These are phyloP conservation scores for Mycena capillaripes DNA, from an alignment of 768 basidiomycete species.

Conservation along the genomic window DNA sequence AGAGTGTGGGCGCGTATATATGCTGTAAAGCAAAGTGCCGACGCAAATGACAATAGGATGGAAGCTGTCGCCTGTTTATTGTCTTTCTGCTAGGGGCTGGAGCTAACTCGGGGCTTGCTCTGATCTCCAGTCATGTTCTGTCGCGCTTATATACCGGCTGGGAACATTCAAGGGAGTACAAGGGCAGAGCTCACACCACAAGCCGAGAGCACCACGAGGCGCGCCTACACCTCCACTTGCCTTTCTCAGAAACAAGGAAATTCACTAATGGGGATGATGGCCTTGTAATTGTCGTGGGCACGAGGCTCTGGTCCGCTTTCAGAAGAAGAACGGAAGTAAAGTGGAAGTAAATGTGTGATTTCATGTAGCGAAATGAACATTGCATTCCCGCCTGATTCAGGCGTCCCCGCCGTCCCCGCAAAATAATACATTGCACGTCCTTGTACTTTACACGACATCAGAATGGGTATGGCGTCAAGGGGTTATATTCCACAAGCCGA, in stretches of 20 bases:
- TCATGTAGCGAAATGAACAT: background rate
- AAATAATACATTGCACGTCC: background rate
- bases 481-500: conserved; percentile 13
- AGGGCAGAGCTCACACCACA: conserved; percentile 1
- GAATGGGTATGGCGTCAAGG: conserved; percentile 21
- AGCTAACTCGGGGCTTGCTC: conserved; percentile 25
- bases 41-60: conserved; percentile 21
- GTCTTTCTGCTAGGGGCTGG: conserved; percentile 23
- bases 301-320: conserved; percentile 24
- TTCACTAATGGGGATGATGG: conserved; percentile 14
- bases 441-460: background rate
- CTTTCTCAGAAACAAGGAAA: conserved; percentile 12
- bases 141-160: conserved; percentile 29
- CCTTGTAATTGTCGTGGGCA: conserved; percentile 22
- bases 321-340: conserved; percentile 27
- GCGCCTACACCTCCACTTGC: background rate
- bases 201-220: background rate
- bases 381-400: background rate
- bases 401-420: background rate
- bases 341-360: background rate
- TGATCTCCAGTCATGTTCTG: conserved; percentile 7
- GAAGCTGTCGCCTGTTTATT: conserved; percentile 23
- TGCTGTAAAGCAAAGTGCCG: conserved; percentile 21
- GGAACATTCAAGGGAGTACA: conserved; percentile 13
- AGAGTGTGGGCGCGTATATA: conserved; percentile 32